A percentile compares a stretch with the other conserved stretches of the same genome.
Conservation (phyloP, 2,329 filamentous ascomycete genomes). For the Periconia sp. region DNA sequence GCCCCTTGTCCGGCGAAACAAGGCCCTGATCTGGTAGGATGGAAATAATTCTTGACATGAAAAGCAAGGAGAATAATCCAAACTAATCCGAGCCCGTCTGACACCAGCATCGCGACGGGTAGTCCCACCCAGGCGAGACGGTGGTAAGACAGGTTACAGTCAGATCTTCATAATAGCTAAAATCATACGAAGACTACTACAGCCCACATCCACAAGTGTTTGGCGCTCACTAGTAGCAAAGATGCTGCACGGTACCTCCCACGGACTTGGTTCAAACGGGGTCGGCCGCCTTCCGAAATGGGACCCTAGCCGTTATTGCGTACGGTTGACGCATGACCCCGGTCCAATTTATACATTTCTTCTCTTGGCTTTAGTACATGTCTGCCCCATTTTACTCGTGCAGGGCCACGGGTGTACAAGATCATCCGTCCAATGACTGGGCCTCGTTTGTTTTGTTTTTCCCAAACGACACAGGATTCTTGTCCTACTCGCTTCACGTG, state of each 20-base stretch:
- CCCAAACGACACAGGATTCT: conserved; percentile 13
- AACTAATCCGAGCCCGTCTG: too few species aligned
- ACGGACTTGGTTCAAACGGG: background rate
- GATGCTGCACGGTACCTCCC: background rate
- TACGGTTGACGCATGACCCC: background rate
- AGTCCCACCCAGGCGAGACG: too few species aligned
- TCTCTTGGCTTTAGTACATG: background rate
- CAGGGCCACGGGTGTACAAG: background rate
- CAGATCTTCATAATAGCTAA: too few species aligned
- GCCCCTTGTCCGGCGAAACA: background rate
- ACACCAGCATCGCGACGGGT: too few species aligned
- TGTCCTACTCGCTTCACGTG: conserved; percentile 4
- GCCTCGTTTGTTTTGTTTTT: background rate
- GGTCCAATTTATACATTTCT: background rate
- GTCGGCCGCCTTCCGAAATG: background rate
- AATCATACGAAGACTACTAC: too few species aligned
- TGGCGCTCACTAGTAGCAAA: background rate
- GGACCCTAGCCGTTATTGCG: background rate
- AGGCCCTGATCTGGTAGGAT: background rate
- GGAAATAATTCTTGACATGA: background rate
- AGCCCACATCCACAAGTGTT: too few species aligned
- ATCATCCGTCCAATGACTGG: conserved; percentile 8
- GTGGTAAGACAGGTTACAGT: too few species aligned
- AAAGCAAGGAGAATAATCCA: too few species aligned
- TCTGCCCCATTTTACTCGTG: background rate